Evolutionary conservation across 2,329 filamentous ascomycete species (phyloP), one percentile per base, ranked within the genome.

Genomic region (Coniella vitis): DNA sequence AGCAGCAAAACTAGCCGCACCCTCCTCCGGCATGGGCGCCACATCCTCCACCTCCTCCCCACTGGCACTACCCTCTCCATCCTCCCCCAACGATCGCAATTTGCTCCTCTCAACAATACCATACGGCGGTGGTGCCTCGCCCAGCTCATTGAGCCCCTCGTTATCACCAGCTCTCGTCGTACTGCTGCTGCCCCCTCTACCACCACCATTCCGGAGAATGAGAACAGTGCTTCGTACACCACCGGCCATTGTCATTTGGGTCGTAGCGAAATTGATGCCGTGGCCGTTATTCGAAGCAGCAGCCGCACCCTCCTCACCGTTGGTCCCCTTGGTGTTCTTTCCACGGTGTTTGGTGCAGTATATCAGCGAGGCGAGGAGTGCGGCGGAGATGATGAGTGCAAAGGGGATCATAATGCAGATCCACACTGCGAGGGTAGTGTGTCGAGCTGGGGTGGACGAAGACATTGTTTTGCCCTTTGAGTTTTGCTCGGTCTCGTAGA

Each of bases 101-200:
- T 46, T 31, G 8, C 32, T 25, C 40, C 37, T 21, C 25, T 45
- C 45, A 13, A 29, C 43, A 13, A 34, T 20, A 14, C 34, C 54
- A 47, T 61, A 61, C 4, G 58, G 58, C 46, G 58, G 58, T 35
- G 58, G 58, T 8, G 58, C 57, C 51, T 60, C 58, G 34, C 58
- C 58, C 2, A 57, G 51, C 52, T 60, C 58, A 42, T 60, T 55
- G 14, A 60, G 55, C 5, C 58, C 58, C 35, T 60, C 58, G 31
- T 48, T 40, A 36, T 20, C 20, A 36, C 48, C 48, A 51, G 13
- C 21, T 17, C 12, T 40, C 19, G 20, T 25, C 22, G 3, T 12
- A 9, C 38, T 3, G 9, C 7, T 4, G 4, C 38, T 8, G 35
- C 13, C 13, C 9, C 35, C 35, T n/a, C n/a, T 8, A 8, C 17